Evolutionary conservation across 208 protist genomes (phyloP), one percentile per base, ranked within the genome.

Genomic region (Trypanosomatidae sp.): DNA sequence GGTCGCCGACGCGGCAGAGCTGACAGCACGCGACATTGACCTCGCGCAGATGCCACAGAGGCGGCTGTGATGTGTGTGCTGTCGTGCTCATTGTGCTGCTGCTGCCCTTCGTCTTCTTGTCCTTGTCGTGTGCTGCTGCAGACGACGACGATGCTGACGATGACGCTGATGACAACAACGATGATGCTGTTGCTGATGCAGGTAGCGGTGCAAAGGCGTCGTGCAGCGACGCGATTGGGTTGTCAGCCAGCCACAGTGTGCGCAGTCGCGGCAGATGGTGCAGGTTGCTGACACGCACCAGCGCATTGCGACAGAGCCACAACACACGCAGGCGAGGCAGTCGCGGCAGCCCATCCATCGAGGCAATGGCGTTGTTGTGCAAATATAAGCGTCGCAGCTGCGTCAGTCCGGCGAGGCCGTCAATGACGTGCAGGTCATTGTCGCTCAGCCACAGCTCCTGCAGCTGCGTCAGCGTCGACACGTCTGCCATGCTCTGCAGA

Each of bases 371-470:
- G 54, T 96, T 96, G 7, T 64, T 71, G 7, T 88, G 68, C 37
- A 95, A 52, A 50, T 75, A 95, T 11, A 97, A 70, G 11, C 54
- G 33, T 18, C 65, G 61, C n/a, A 97, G 69, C 39, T 56, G 38
- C 4, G 66, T 59, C 69, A 88, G 82, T 23, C 75, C 66, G 15
- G 77, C 50, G 0, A 93, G 43, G 0, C 83, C 83, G 45, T 89
- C 67, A 16, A 94, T 83, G 8, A 56, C 40, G 4, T 33, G 50
- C 24, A 96, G 77, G 43, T 85, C 56, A 46, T 96, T 96, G 32
- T 96, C 80, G 6, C 67, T 64, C 21, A 97, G 58, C 77, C 87
- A 97, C 43, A 96, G 56, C 52, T 92, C 82, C 50, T 95, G 77
- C 27, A 96, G 62, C 13, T 66, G 37, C 21, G 62, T 52, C 8